A percentile compares a stretch with the other conserved stretches of the same genome.
Conservation (phyloP, 1,284 basidiomycete species). For the Coniferiporia sulphurascens region DNA sequence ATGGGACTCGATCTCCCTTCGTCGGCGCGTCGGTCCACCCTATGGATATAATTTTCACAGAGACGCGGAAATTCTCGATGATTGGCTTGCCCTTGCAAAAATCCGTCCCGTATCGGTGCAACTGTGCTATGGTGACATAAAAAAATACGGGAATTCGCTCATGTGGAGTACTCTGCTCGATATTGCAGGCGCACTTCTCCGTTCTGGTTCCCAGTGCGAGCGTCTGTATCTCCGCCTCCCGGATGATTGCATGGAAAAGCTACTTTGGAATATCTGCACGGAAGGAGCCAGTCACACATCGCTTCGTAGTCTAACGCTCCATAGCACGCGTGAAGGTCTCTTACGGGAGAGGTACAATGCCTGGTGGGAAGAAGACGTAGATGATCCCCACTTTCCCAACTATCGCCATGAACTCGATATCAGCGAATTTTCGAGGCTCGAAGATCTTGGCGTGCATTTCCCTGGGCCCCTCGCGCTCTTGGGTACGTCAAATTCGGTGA, state of each 20-base stretch:
- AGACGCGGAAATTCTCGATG: background rate
- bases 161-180: conserved; percentile 9
- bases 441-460: conserved; percentile 6
- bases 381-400: background rate
- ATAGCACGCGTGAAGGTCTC: background rate
- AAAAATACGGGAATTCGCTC: background rate
- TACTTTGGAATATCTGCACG: conserved; percentile 2
- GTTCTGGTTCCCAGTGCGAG: background rate
- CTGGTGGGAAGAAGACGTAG: conserved; percentile 1
- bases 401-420: conserved; percentile 5
- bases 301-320: conserved; percentile 2
- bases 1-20: conserved; percentile 7
- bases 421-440: background rate
- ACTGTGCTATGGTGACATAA: conserved; percentile 9
- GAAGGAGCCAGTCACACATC: background rate
- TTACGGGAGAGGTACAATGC: background rate
- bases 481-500: background rate
- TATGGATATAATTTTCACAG: conserved; percentile 6
- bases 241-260: conserved; percentile 14
- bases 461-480: conserved; percentile 3
- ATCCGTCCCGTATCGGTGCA: background rate
- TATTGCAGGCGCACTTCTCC: background rate
- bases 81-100: background rate
- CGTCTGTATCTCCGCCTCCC: conserved; percentile 5
- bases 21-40: background rate